Evolutionary conservation across 179 eudicot genomes (phyloP).

Genomic region (Beta corolliflora): DNA sequence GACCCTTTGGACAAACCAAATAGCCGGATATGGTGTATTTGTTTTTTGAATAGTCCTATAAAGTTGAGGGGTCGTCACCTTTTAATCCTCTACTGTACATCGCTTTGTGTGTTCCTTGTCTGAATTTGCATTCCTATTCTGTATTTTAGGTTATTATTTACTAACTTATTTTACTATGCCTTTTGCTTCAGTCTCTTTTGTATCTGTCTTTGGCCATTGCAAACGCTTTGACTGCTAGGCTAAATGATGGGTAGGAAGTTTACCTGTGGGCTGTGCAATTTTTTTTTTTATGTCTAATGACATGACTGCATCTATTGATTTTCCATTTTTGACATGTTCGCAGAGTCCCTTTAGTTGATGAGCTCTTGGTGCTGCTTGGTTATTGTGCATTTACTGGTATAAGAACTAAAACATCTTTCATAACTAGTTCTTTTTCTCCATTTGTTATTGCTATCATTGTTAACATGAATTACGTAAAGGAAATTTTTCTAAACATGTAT

Average conservation of each 20-base stretch:
- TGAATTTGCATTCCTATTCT: neutral
- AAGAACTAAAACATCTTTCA: neutral
- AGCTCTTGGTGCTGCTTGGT: constrained; percentile 74
- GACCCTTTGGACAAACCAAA: neutral
- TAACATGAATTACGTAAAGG: neutral
- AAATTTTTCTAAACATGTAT: neutral
- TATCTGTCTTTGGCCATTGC: constrained; percentile 97
- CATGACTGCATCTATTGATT: neutral
- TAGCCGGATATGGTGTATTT: neutral
- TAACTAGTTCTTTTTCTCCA: neutral
- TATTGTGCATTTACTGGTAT: constrained; percentile 77
- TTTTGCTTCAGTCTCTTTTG: constrained; percentile 66
- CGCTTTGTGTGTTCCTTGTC: neutral
- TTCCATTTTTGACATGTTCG: constrained; percentile 16
- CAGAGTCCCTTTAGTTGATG: constrained; percentile 90
- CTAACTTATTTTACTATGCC: neutral
- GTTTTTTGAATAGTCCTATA: neutral
- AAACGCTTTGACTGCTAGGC: constrained; percentile 82
- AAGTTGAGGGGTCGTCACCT: neutral
- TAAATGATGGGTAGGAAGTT: constrained; percentile 80
- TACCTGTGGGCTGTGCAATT: neutral
- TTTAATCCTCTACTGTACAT: neutral
- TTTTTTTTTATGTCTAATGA: neutral
- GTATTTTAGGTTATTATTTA: neutral
- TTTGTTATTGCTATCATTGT: neutral